phyloP scores from a whole-genome alignment of 2,329 filamentous ascomycete species.

The Hypoxylon sp. region DNA sequence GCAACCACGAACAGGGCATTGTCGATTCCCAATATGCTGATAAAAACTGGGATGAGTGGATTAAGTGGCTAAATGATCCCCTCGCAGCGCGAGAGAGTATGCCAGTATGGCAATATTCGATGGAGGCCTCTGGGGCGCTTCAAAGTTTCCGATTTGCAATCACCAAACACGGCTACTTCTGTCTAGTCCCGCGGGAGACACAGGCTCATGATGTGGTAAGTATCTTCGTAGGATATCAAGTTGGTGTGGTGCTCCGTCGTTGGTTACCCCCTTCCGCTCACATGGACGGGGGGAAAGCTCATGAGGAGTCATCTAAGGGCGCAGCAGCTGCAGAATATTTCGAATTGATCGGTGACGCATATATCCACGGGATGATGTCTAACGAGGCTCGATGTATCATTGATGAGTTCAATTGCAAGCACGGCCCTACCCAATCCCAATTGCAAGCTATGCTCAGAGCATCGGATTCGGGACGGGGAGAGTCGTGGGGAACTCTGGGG shows the following conservation, averaged over 20 bases:
- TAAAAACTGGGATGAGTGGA: constrained; percentile 29
- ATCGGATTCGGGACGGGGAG: constrained; percentile 13
- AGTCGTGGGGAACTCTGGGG: constrained; percentile 38
- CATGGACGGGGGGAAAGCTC: not conserved
- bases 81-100: not conserved
- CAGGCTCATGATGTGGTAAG: constrained; percentile 35
- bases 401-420: constrained; percentile 40
- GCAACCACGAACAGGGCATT: constrained; percentile 8
- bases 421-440: constrained; percentile 32
- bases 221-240: constrained; percentile 37
- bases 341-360: constrained; percentile 43
- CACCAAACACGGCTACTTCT: constrained; percentile 43
- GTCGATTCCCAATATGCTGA: constrained; percentile 16
- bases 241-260: constrained; percentile 29
- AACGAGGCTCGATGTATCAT: constrained; percentile 44
- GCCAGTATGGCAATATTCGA: constrained; percentile 18
- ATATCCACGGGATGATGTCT: constrained; percentile 45
- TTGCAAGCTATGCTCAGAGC: constrained; percentile 3
- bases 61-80: constrained; percentile 16
- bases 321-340: constrained; percentile 22
- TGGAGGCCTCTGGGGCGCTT: constrained; percentile 26
- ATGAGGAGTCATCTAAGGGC: not conserved
- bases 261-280: constrained; percentile 13
- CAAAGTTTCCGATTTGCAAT: constrained; percentile 41
- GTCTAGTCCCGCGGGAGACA: constrained; percentile 36